phyloP scores from a whole-genome alignment of 495 filamentous ascomycete genomes.

The Xylaria nigripes region DNA sequence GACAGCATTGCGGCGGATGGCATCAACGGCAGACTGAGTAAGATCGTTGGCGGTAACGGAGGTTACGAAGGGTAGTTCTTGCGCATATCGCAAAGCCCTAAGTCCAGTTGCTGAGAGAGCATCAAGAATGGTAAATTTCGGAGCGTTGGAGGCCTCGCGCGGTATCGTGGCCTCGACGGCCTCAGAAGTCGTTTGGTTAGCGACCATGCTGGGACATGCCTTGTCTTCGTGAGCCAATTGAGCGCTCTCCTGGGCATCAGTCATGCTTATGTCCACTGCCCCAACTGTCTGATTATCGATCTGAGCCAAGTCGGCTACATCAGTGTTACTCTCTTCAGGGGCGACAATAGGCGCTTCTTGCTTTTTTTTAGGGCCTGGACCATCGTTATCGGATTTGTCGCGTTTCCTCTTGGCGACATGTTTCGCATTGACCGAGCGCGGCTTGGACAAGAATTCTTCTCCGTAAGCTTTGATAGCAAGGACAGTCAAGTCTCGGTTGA shows the following conservation, averaged over 20 bases:
- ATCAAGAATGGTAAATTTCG: slow-evolving; percentile 75
- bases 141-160: slow-evolving; percentile 6
- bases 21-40: slow-evolving; percentile 62
- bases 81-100: slow-evolving; percentile 82
- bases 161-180: slow-evolving; percentile 9
- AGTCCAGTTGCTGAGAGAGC: slow-evolving; percentile 92
- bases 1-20: slow-evolving; percentile 73
- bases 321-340: slow-evolving; percentile 12
- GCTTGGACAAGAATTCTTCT: slow-evolving; percentile 53
- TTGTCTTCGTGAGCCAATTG: neutral
- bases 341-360: slow-evolving; percentile 11
- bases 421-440: slow-evolving; percentile 26
- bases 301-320: slow-evolving; percentile 9
- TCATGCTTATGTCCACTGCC: slow-evolving; percentile 10
- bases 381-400: slow-evolving; percentile 22
- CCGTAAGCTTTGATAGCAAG: slow-evolving; percentile 81
- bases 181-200: neutral
- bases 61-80: slow-evolving; percentile 77
- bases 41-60: slow-evolving; percentile 85
- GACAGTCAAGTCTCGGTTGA: slow-evolving; percentile 91
- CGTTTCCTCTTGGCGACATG: slow-evolving; percentile 30
- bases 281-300: slow-evolving; percentile 5
- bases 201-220: slow-evolving; percentile 2
- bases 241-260: slow-evolving; percentile 1
- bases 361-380: slow-evolving; percentile 21